These are phyloP conservation scores for Medicago arabica DNA, from an alignment of 306 rosid species.

Conservation along the genomic window DNA sequence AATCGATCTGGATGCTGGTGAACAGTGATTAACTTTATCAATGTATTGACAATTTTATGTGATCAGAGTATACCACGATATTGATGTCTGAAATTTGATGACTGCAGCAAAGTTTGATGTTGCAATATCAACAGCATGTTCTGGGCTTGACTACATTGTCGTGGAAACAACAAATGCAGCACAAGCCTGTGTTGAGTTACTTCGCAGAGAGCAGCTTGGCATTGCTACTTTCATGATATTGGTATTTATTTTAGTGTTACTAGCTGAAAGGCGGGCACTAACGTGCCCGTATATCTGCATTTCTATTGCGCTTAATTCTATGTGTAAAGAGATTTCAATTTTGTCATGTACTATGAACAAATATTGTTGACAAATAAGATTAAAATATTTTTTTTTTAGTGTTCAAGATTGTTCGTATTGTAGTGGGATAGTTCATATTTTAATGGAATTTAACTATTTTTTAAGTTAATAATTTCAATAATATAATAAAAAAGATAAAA, in stretches of 20 bases:
- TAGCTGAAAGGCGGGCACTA: no score
- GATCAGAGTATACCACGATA: conserved; percentile 14
- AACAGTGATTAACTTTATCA: conserved; percentile 17
- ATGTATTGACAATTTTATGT: background rate
- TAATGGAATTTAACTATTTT: no score
- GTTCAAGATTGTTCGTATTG: no score
- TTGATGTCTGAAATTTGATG: conserved; percentile 32
- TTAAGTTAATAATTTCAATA: no score
- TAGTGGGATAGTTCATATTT: no score
- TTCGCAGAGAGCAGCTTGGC: conserved; percentile 86
- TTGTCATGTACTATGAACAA: no score
- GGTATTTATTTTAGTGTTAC: conserved; percentile 54
- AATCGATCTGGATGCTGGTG: conserved; percentile 4
- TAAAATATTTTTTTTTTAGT: no score
- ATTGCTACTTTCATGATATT: conserved; percentile 94
- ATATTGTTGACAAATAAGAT: no score
- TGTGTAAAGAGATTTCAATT: no score
- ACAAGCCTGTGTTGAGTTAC: conserved; percentile 91
- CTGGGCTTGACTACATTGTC: conserved; percentile 90
- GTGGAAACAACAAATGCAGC: conserved; percentile 94
- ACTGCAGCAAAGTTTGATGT: conserved; percentile 88
- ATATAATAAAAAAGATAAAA: no score
- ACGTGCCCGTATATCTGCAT: no score
- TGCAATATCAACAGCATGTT: conserved; percentile 93
- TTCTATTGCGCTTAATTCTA: no score